Base-by-base conservation (phyloP, 805 yeast genomes). In the Hanseniaspora valbyensis region DNA sequence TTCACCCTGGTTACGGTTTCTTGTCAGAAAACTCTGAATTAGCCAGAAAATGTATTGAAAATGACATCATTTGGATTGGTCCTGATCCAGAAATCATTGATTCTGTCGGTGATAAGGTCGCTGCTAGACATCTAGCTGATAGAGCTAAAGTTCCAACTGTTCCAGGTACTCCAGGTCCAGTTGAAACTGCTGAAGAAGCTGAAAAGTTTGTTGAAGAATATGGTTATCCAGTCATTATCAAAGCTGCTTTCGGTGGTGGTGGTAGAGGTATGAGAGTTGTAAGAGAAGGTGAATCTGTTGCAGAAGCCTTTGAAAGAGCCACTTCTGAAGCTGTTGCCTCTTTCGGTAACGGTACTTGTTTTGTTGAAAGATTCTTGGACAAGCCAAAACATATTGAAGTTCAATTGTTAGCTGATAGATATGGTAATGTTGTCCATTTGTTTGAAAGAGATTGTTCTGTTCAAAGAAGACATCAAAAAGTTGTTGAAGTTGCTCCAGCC, bases 211-310 rank as follows among this genome's bases (percentile, higher is more conserved):
- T 89, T 33, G 76, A 70, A 41, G 63, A 87, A 69, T 76, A 90
- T 67, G 98, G 98, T 29, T 89, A 67, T 70, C 98, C 98, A 8
- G 97, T 92, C 44, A 90, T 90, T 69, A 88, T 90, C 70, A 90
- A 90, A 70, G 98, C 98, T 42, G 98, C 98, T 34, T 92, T 84
- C 63, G 98, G 98, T 66, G 98, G 98, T 71, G 98, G 98, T 75
- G 98, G 98, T 64, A 81, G 97, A 71, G 98, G 98, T 77, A 92
- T 90, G 97, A 81, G 98, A 72, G 98, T 90, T 46, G 98, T 90
- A 41, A 76, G 94, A 62, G 96, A 90, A 68, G 96, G 96, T 60
- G 98, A 92, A 59, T 86, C 81, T 66, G 78, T 90, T 53, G 81
- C 65, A 42, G 96, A 90, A 65, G 96, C 97, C 33, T 90, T 92